Conservation (phyloP, 139 green algal species). For the Trebouxia sp. region DNA sequence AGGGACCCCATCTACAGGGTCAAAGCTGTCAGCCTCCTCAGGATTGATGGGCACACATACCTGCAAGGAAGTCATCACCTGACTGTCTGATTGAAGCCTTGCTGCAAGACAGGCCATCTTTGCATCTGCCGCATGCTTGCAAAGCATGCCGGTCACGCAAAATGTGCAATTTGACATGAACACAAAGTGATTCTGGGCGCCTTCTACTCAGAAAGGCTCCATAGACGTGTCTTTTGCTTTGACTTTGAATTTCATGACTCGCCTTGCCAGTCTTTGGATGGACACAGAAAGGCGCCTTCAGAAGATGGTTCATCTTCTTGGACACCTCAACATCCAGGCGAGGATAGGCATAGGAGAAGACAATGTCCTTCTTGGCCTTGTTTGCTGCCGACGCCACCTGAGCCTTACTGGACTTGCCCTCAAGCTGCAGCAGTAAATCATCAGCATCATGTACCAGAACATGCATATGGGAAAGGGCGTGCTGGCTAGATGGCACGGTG, state of each 20-base stretch:
- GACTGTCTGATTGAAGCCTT: background rate
- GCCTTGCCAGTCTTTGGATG: constrained; percentile 97
- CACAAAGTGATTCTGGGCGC: too few relatives aligned
- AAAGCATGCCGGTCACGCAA: background rate
- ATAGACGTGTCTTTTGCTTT: too few relatives aligned
- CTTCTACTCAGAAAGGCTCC: too few relatives aligned
- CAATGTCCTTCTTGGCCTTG: constrained; percentile 54
- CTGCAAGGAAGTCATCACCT: constrained; percentile 13
- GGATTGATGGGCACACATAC: constrained; percentile 97
- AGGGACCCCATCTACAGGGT: constrained; percentile 78
- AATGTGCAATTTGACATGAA: too few relatives aligned
- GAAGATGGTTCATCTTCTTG: constrained; percentile 99
- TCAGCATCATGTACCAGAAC: too few relatives aligned
- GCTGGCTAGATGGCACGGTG: too few relatives aligned
- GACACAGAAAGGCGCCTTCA: constrained; percentile 99
- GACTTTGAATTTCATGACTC: background rate
- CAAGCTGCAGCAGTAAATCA: background rate
- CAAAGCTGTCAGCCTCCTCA: constrained; percentile 70
- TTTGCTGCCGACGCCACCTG: background rate
- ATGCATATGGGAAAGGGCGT: too few relatives aligned
- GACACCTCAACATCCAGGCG: constrained; percentile 98
- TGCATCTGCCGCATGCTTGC: background rate
- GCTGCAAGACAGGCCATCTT: background rate
- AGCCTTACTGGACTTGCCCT: background rate
- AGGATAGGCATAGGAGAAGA: constrained; percentile 92